A percentile compares a stretch with the other conserved stretches of the same genome.
These are phyloP conservation scores for Hamigera avellanea DNA, from an alignment of 495 filamentous ascomycete species.

Conservation along the genomic window DNA sequence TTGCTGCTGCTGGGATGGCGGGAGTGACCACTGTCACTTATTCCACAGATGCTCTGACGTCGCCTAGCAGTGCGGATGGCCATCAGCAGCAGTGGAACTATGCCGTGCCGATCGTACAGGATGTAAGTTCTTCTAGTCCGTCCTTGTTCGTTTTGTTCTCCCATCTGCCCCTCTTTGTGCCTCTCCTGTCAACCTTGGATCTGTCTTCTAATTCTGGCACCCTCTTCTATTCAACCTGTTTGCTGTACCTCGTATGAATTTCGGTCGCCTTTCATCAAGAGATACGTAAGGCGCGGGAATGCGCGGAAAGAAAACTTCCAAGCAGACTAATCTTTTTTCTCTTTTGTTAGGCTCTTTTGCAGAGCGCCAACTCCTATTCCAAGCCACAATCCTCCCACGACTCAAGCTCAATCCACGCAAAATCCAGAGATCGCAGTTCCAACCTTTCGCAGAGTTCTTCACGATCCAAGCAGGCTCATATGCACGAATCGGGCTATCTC, in stretches of 20 bases:
- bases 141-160: neutral
- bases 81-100: constrained; percentile 31
- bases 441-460: constrained; percentile 31
- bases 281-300: too few relatives aligned
- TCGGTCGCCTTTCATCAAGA: too few relatives aligned
- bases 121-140: constrained; percentile 19
- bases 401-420: constrained; percentile 16
- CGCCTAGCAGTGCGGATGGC: constrained; percentile 22
- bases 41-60: constrained; percentile 28
- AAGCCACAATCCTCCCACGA: constrained; percentile 29
- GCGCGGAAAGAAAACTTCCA: too few relatives aligned
- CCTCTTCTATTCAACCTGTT: too few relatives aligned
- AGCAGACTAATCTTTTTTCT: too few relatives aligned
- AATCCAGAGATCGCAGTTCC: constrained; percentile 24
- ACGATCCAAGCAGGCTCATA: constrained; percentile 19
- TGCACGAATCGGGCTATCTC: constrained; percentile 16
- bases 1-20: constrained; percentile 28
- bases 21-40: constrained; percentile 30
- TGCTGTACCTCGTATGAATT: too few relatives aligned
- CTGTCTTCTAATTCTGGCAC: too few relatives aligned
- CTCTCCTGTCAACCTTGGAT: too few relatives aligned
- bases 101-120: constrained; percentile 29
- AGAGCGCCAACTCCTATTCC: constrained; percentile 19
- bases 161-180: too few relatives aligned
- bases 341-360: too few relatives aligned